Evolutionary conservation across 2,329 filamentous ascomycete genomes (phyloP).

Genomic region (Raffaelea arxii): DNA sequence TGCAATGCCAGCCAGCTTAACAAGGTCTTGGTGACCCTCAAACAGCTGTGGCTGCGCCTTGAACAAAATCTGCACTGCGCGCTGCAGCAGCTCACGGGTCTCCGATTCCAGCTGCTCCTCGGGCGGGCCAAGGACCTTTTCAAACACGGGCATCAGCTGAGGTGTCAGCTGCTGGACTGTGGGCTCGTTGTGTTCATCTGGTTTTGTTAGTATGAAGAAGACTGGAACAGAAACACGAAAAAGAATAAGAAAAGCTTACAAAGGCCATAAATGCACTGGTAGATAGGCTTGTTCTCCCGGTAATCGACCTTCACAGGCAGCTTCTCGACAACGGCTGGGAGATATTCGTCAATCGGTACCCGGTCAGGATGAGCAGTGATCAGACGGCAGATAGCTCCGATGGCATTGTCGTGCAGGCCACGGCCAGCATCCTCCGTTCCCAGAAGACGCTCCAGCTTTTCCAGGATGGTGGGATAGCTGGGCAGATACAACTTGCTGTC

Average conservation of each 20-base stretch:
- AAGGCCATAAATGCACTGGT: slow-evolving; percentile 78
- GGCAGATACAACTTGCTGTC: slow-evolving; percentile 65
- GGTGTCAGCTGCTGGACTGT: slow-evolving; percentile 62
- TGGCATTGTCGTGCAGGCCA: slow-evolving; percentile 84
- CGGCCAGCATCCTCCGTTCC: slow-evolving; percentile 55
- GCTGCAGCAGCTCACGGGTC: slow-evolving; percentile 56
- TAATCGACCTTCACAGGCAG: slow-evolving; percentile 88
- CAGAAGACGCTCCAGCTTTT: slow-evolving; percentile 78
- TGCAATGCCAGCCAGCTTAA: slow-evolving; percentile 17
- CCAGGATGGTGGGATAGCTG: slow-evolving; percentile 66
- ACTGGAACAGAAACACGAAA: neutral
- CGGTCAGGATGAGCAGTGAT: slow-evolving; percentile 80
- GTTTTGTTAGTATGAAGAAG: slow-evolving; percentile 6
- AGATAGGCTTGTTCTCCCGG: slow-evolving; percentile 93
- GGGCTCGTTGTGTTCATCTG: slow-evolving; percentile 58
- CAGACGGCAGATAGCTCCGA: slow-evolving; percentile 85
- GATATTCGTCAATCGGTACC: slow-evolving; percentile 69
- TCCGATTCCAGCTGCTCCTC: slow-evolving; percentile 67
- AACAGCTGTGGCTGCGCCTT: slow-evolving; percentile 22
- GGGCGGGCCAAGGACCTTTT: slow-evolving; percentile 61
- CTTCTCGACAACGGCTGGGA: slow-evolving; percentile 68
- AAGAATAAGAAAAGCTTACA: slow-evolving; percentile 43
- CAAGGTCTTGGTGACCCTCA: slow-evolving; percentile 17
- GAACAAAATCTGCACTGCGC: slow-evolving; percentile 45
- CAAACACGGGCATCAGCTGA: slow-evolving; percentile 59